Percentiles rank a stretch among this genome's conserved stretches.
Conservation (phyloP, 2,329 filamentous ascomycete genomes). For the Trichoderma cornu-damae region DNA sequence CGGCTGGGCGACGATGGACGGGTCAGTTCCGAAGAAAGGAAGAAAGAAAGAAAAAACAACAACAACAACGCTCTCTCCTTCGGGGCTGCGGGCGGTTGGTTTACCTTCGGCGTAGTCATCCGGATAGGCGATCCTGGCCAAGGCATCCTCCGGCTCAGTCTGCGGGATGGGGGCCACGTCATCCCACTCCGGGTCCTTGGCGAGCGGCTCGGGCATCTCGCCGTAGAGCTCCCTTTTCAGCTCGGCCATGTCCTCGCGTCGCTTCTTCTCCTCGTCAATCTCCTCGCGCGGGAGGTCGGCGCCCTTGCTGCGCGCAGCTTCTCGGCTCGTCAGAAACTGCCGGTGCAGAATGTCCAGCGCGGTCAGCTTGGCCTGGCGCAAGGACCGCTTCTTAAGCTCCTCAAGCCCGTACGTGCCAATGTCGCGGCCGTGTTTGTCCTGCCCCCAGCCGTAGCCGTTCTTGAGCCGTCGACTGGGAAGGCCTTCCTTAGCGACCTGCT, state of each 20-base stretch:
- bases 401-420: slow-evolving; percentile 44
- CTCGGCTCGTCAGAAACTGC: slow-evolving; percentile 40
- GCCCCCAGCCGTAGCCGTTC: slow-evolving; percentile 44
- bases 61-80: no score
- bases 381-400: slow-evolving; percentile 41
- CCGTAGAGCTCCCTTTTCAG: slow-evolving; percentile 51
- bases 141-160: slow-evolving; percentile 74
- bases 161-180: slow-evolving; percentile 79
- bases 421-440: slow-evolving; percentile 46
- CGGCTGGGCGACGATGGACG: slow-evolving; percentile 55
- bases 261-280: slow-evolving; percentile 41
- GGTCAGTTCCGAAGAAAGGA: no score
- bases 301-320: slow-evolving; percentile 26
- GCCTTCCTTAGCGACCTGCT: slow-evolving; percentile 47
- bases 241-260: slow-evolving; percentile 48
- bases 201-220: slow-evolving; percentile 40
- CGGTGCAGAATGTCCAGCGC: slow-evolving; percentile 41
- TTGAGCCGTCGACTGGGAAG: slow-evolving; percentile 45
- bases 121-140: slow-evolving; percentile 89
- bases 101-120: slow-evolving; percentile 81
- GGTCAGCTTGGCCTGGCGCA: slow-evolving; percentile 40
- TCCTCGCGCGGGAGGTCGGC: slow-evolving; percentile 36
- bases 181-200: slow-evolving; percentile 70
- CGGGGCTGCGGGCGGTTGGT: no score
- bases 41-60: no score